A percentile compares a stretch with the other conserved stretches of the same genome.
These are phyloP conservation scores for Acanthamoeba royreba DNA, from an alignment of 208 protist species.

Conservation along the genomic window DNA sequence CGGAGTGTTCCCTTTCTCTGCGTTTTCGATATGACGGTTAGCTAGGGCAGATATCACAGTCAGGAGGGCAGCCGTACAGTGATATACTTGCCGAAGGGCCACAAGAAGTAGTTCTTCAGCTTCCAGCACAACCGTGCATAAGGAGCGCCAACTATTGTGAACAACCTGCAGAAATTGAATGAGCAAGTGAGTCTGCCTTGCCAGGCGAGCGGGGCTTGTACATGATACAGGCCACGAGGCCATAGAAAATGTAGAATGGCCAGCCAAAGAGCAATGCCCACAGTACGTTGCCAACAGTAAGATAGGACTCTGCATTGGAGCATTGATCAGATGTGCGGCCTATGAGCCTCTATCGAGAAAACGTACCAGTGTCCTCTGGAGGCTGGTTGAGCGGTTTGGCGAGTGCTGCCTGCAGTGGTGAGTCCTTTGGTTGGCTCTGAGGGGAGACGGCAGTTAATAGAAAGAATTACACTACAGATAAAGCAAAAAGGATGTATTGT, in stretches of 20 bases:
- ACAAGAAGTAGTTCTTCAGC: conserved; percentile 65
- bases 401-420: background rate
- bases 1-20: no score
- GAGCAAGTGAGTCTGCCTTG: no score
- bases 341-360: no score
- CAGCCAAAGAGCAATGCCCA: background rate
- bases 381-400: background rate
- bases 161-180: background rate
- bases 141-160: conserved; percentile 54
- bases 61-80: background rate
- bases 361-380: background rate
- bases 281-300: background rate
- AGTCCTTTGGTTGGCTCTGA: background rate
- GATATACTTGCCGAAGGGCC: conserved; percentile 74
- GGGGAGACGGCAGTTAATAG: background rate
- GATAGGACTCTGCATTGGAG: background rate
- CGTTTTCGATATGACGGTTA: no score
- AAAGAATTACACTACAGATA: background rate
- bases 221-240: background rate
- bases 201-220: no score
- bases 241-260: background rate
- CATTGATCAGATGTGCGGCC: no score
- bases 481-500: background rate
- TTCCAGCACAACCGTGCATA: conserved; percentile 61
- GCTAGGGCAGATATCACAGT: background rate